Evolutionary conservation across 495 filamentous ascomycete species (phyloP).

Genomic region (Tuber borchii): DNA sequence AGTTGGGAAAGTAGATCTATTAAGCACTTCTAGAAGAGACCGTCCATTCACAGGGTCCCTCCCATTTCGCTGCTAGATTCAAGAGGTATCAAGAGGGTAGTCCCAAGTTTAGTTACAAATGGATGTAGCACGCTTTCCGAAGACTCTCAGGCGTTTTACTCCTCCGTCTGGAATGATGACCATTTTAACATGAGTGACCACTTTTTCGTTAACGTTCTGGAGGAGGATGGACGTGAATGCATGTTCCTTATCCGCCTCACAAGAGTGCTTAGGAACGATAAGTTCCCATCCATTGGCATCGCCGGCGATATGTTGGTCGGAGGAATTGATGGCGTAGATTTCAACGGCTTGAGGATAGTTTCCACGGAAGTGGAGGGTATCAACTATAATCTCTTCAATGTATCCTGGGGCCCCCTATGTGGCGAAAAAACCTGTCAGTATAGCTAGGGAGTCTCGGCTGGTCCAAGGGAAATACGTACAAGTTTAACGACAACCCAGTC

Average conservation of each 20-base stretch:
- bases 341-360: slow-evolving; percentile 78
- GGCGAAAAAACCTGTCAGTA: not conserved
- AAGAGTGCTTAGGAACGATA: slow-evolving; percentile 60
- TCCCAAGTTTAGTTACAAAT: not conserved
- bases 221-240: slow-evolving; percentile 49
- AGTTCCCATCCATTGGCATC: slow-evolving; percentile 65
- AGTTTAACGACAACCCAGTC: slow-evolving; percentile 82
- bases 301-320: slow-evolving; percentile 15
- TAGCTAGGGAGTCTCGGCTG: not conserved
- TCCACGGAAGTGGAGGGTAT: slow-evolving; percentile 83
- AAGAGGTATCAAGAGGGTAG: not conserved
- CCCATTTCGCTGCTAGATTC: not conserved
- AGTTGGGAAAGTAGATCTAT: not conserved
- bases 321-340: slow-evolving; percentile 59
- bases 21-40: not conserved
- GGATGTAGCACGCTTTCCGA: slow-evolving; percentile 55
- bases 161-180: slow-evolving; percentile 89
- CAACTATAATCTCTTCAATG: slow-evolving; percentile 67
- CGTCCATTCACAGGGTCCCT: not conserved
- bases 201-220: slow-evolving; percentile 48
- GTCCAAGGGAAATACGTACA: slow-evolving; percentile 7
- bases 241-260: slow-evolving; percentile 77
- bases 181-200: slow-evolving; percentile 76
- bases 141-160: slow-evolving; percentile 77
- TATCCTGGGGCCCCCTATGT: slow-evolving; percentile 58